phyloP scores from a whole-genome alignment of 2,329 filamentous ascomycete species.

The Pseudocercospora macadamiae region DNA sequence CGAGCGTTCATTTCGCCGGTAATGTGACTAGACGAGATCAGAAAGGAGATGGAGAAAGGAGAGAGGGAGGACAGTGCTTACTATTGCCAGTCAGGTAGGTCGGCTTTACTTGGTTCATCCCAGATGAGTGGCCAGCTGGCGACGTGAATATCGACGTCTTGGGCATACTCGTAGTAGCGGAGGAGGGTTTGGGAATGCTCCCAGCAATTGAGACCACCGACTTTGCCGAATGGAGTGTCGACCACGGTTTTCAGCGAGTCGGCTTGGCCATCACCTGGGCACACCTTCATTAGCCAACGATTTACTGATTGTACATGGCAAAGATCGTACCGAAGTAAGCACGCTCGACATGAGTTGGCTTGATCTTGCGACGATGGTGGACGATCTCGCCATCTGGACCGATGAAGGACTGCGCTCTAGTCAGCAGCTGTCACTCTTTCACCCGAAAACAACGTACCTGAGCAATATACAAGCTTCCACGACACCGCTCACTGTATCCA shows the following conservation, averaged over 20 bases:
- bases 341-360: constrained; percentile 60
- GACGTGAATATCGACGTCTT: constrained; percentile 17
- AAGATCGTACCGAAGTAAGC: constrained; percentile 49
- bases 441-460: constrained; percentile 41
- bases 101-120: background rate
- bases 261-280: constrained; percentile 52
- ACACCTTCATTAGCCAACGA: background rate
- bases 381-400: constrained; percentile 50
- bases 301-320: background rate
- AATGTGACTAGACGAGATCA: too few relatives aligned
- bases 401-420: constrained; percentile 45
- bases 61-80: too few relatives aligned
- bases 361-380: constrained; percentile 61
- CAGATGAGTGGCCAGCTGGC: constrained; percentile 15
- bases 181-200: constrained; percentile 24
- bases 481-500: constrained; percentile 57
- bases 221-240: constrained; percentile 27
- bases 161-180: constrained; percentile 17
- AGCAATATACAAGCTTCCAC: constrained; percentile 56
- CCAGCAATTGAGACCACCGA: constrained; percentile 33
- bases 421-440: background rate
- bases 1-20: constrained; percentile 14
- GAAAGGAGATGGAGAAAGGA: too few relatives aligned
- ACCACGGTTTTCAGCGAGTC: constrained; percentile 56
- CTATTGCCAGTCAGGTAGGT: constrained; percentile 10